Base-by-base conservation (phyloP, 495 filamentous ascomycete species). In the Astrothelium subdiscretum region DNA sequence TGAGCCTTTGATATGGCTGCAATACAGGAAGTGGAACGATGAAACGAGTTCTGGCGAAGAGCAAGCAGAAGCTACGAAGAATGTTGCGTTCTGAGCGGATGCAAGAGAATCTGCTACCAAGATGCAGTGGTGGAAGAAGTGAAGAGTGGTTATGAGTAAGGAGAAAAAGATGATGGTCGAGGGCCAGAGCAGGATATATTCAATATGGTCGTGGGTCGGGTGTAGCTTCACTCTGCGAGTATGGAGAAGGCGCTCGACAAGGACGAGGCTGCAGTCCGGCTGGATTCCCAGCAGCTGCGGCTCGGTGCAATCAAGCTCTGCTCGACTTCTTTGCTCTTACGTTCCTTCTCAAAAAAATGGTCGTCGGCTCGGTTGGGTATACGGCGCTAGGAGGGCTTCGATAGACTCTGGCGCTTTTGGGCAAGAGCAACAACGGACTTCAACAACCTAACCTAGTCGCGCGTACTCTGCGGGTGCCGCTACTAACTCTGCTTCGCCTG, bases 21-120 rank as follows among this genome's bases (percentile, higher is more conserved):
- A 54, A 54, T 54, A 24, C 48, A 54, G 48, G 24, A 54, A 27
- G 48, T 0, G 48, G 24, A 54, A 54, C 48, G 48, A 54, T 54
- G 48, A 54, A 11, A 29, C 48, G 15, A 54, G n/a, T 54, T 54
- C 29, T 11, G 48, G 24, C 12, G 57, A 48, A 20, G 62, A 63
- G 38, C 32, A 12, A 63, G 62, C 62, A 63, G 59, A 60, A 60
- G 62, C 62, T 63, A 63, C 62, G 18, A 63, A 40, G 40, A 60
- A 63, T 63, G 62, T 59, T 63, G 38, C 32, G 20, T 59, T 32
- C 35, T 54, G 57, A 60, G 32, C 57, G 57, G 57, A 63, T 63
- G 62, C 62, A 63, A 63, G 35, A 40, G 59, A 57, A 63, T 59
- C 20, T 54, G 48, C 48, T 54, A 54, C 48, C 48, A 54, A 54